Base-by-base conservation (phyloP, 805 yeast genomes). In the Metschnikowia koreensis region DNA sequence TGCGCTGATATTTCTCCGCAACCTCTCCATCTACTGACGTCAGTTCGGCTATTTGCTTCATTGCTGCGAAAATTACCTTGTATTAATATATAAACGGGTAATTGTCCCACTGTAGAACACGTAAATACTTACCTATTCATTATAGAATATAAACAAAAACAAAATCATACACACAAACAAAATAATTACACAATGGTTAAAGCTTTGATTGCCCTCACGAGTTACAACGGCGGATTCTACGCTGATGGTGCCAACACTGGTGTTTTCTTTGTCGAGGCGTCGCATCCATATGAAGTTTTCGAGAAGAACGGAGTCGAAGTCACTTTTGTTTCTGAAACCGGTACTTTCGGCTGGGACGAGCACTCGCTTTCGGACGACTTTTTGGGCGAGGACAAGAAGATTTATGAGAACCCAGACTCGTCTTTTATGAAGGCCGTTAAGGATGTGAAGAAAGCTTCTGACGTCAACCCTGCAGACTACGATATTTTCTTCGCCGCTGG, bases 221-320 rank as follows among this genome's bases (percentile, higher is more conserved):
- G 76, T 10, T 67, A 70, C 64, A 51, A 70, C 60, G 80, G 62
- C 17, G 66, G 62, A 12, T 82, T 84, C 71, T 83, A 83, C 65
- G 52, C 48, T 17, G 84, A 83, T 58, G 87, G 87, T 37, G 54
- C 69, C 47, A 80, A 78, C 54, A 81, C 88, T n/a, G 89, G 89
- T 38, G 68, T 82, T 28, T 85, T 74, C 68, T 75, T 75, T 58
- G 66, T 74, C 16, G 89, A 84, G 66, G 88, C 82, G 12, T 62
- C 75, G 38, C 86, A 85, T 60, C 87, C 89, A 42, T 83, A 66
- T 66, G 63, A 76, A 46, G 75, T 65, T 6, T 81, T 80, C 66
- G 65, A 53, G 27, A 63, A 73, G 43, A 68, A 77, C 33, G 86
- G 85, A 5, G 77, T 62, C 56, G 81, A 80, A 27, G 82, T 84